Percentiles rank a stretch among this genome's conserved stretches.
These are phyloP conservation scores for Arthrobotrys musiformis DNA, from an alignment of 2,329 filamentous ascomycete species.

Conservation along the genomic window DNA sequence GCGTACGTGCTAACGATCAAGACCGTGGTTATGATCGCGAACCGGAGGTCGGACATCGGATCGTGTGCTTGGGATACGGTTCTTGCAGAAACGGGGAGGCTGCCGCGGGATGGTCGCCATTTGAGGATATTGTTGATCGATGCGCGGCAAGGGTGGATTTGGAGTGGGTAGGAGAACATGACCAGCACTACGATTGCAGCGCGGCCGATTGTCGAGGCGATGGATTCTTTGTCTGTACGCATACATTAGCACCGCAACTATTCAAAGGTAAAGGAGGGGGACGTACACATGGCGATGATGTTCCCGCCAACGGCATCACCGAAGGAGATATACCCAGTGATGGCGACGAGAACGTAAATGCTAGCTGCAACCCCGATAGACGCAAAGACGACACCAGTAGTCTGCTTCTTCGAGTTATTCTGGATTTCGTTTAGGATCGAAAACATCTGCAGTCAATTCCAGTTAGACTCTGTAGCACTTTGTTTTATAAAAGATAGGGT, in stretches of 20 bases:
- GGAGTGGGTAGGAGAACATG: constrained; percentile 94
- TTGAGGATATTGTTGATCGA: constrained; percentile 92
- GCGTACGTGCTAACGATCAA: constrained; percentile 88
- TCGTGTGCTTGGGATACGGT: constrained; percentile 65
- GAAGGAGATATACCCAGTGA: constrained; percentile 96
- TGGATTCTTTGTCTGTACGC: constrained; percentile 72
- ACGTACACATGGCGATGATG: constrained; percentile 89
- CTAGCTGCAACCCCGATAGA: constrained; percentile 89
- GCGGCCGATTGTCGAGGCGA: constrained; percentile 89
- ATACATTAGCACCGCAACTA: constrained; percentile 45
- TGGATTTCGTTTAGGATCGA: constrained; percentile 95
- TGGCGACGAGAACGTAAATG: constrained; percentile 89
- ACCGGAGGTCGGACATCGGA: constrained; percentile 84
- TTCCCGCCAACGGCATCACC: constrained; percentile 90
- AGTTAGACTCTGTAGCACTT: constrained; percentile 57
- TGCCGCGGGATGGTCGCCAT: constrained; percentile 75
- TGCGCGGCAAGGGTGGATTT: constrained; percentile 95
- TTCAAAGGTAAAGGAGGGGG: not conserved
- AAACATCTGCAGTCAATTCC: constrained; percentile 78
- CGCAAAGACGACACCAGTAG: constrained; percentile 79
- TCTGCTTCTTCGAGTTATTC: constrained; percentile 81
- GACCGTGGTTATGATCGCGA: constrained; percentile 85
- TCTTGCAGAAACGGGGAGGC: constrained; percentile 58
- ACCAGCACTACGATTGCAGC: constrained; percentile 95
- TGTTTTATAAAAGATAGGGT: not conserved